phyloP scores from a whole-genome alignment of 1,139 yeast species.

The Blastobotrys capitulatus region DNA sequence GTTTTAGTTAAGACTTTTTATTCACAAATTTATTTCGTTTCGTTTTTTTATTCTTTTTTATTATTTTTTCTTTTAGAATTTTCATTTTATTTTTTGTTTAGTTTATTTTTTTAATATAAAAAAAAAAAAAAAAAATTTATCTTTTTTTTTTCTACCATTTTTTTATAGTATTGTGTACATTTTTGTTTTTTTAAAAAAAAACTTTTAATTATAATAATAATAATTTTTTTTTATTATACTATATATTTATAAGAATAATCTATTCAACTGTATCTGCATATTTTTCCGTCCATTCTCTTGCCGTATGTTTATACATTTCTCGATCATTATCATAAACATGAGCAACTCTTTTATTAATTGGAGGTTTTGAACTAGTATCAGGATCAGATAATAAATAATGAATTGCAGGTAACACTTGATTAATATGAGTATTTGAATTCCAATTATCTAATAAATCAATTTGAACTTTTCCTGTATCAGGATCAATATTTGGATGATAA shows the following conservation, averaged over 20 bases:
- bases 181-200: too few species aligned
- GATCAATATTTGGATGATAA: constrained; percentile 84
- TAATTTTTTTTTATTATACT: neutral
- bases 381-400: too few species aligned
- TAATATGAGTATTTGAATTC: neutral
- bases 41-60: neutral
- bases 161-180: too few species aligned
- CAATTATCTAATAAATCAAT: neutral
- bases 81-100: too few species aligned
- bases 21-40: neutral
- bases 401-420: too few species aligned
- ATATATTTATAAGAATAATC: neutral
- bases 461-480: constrained; percentile 39
- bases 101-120: too few species aligned
- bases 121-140: too few species aligned
- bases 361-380: too few species aligned
- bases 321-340: neutral
- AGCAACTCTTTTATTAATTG: neutral
- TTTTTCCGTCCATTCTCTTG: neutral
- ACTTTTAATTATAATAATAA: too few species aligned
- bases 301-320: neutral
- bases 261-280: neutral
- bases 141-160: too few species aligned
- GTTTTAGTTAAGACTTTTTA: neutral
- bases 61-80: too few species aligned